Evolutionary conservation across 2,329 filamentous ascomycete species (phyloP).

Genomic region (Cladobotryum protrusum): DNA sequence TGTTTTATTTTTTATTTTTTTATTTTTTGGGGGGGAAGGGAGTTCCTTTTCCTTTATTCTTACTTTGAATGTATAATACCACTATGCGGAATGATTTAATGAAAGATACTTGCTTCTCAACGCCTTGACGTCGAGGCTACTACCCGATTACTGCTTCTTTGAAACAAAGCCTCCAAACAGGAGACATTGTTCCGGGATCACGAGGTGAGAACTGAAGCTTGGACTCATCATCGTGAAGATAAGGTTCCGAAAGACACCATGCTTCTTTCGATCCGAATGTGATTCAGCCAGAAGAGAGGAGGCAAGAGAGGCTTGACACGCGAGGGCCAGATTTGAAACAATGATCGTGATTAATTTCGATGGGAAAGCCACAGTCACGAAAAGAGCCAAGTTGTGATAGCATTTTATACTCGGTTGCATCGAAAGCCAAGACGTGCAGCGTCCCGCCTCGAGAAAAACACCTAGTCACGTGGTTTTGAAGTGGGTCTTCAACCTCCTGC

Average conservation of each 20-base stretch:
- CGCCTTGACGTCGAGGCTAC: too few species aligned
- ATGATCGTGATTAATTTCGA: not conserved
- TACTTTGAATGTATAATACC: not conserved
- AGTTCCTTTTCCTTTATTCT: too few species aligned
- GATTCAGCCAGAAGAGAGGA: not conserved
- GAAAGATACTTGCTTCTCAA: not conserved
- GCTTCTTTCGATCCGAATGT: not conserved
- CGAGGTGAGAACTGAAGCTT: too few species aligned
- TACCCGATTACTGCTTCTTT: not conserved
- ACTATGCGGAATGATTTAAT: not conserved
- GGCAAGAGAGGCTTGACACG: too few species aligned
- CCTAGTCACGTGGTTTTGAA: slow-evolving; percentile 2
- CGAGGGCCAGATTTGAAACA: not conserved
- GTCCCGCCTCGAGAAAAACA: not conserved
- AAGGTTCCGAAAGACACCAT: not conserved
- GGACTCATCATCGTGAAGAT: too few species aligned
- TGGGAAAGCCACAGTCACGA: not conserved
- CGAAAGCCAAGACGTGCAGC: not conserved
- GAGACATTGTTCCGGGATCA: too few species aligned
- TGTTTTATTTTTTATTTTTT: not conserved
- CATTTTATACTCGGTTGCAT: too few species aligned
- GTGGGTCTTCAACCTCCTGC: slow-evolving; percentile 6
- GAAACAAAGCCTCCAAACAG: not conserved
- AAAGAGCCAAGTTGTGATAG: too few species aligned
- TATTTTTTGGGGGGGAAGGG: not conserved